These are phyloP conservation scores for Vinca minor DNA, from an alignment of 257 asterid genomes.

Conservation along the genomic window DNA sequence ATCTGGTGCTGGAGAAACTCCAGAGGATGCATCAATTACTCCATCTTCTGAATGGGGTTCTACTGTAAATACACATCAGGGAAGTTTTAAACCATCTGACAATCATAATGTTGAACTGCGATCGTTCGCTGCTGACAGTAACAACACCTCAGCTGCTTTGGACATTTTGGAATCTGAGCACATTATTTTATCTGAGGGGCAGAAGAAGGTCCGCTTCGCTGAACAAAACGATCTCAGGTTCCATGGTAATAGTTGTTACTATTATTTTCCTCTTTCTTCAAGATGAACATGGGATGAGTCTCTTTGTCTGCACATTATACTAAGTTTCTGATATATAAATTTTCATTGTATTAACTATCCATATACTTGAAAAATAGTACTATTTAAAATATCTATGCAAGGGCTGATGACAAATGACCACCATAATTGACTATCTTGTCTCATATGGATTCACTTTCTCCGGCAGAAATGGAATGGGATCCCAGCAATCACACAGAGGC, in stretches of 20 bases:
- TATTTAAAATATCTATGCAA: conserved; percentile 39
- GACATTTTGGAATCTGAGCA: conserved; percentile 23
- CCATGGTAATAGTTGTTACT: conserved; percentile 47
- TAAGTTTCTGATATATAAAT: background rate
- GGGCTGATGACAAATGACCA: conserved; percentile 47
- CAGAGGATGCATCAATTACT: conserved; percentile 46
- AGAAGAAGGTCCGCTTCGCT: conserved; percentile 75
- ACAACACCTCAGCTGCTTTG: conserved; percentile 38
- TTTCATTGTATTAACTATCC: background rate
- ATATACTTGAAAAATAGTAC: conserved; percentile 14
- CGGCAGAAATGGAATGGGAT: conserved; percentile 72
- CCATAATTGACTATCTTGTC: conserved; percentile 44
- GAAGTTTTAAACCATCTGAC: conserved; percentile 28
- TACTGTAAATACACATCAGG: conserved; percentile 35
- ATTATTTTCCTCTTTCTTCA: conserved; percentile 7
- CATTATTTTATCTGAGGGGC: conserved; percentile 38
- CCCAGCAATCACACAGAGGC: conserved; percentile 45
- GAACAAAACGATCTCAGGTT: conserved; percentile 26
- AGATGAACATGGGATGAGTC: background rate
- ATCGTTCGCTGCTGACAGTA: conserved; percentile 25
- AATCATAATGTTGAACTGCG: conserved; percentile 37
- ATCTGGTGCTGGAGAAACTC: conserved; percentile 32
- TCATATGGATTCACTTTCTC: conserved; percentile 76
- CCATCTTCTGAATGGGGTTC: conserved; percentile 58
- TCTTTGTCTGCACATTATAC: conserved; percentile 1